These are phyloP conservation scores for Eucalyptus microcorys DNA, from an alignment of 345 rosid species.

Conservation along the genomic window DNA sequence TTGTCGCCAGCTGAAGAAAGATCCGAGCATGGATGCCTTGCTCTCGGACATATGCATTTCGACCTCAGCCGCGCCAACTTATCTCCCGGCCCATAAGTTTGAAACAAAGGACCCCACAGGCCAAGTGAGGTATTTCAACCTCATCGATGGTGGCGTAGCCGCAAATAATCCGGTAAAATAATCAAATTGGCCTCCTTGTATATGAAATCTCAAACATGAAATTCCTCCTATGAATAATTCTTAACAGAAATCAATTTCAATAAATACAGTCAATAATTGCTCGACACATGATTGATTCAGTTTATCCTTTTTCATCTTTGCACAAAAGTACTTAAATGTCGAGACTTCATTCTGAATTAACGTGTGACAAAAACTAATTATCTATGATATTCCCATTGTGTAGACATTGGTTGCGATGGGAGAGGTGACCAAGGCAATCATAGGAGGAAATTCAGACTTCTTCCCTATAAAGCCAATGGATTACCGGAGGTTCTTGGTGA, in stretches of 20 bases:
- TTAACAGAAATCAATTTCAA: neutral
- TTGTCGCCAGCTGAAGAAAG: neutral
- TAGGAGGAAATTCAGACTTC: slow-evolving; percentile 19
- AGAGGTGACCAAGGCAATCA: slow-evolving; percentile 28
- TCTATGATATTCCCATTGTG: neutral
- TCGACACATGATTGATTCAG: neutral
- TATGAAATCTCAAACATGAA: neutral
- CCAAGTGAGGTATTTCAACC: slow-evolving; percentile 16
- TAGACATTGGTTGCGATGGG: slow-evolving; percentile 19
- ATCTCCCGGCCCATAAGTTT: slow-evolving; percentile 36
- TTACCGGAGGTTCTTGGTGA: slow-evolving; percentile 32
- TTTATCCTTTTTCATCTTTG: neutral
- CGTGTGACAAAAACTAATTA: neutral
- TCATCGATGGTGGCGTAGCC: slow-evolving; percentile 40
- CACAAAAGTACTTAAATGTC: neutral
- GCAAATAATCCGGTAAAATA: slow-evolving; percentile 30
- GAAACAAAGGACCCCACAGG: slow-evolving; percentile 5
- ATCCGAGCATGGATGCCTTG: slow-evolving; percentile 15
- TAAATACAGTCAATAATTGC: neutral
- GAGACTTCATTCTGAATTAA: neutral
- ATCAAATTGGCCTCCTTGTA: neutral
- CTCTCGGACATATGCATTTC: slow-evolving; percentile 41
- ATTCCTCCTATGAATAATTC: neutral
- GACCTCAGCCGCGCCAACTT: slow-evolving; percentile 56
- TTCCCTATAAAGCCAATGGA: slow-evolving; percentile 33